Evolutionary conservation across 73 alveolate species (phyloP).

Genomic region (Uronychia setigera): DNA sequence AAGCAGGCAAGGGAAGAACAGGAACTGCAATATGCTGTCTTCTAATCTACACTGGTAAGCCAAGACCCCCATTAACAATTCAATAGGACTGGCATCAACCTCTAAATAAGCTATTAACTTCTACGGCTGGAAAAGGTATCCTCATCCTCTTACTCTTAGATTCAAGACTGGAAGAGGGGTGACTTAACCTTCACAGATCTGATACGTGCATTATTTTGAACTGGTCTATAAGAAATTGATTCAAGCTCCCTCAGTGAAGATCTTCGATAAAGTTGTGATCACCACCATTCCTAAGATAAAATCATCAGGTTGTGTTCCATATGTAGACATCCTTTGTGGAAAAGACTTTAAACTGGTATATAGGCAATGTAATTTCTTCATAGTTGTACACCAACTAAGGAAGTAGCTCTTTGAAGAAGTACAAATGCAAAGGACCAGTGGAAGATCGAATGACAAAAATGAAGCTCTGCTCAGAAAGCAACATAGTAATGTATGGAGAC

Average conservation of each 20-base stretch:
- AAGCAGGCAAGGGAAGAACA: conserved; percentile 96
- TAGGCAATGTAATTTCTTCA: background rate
- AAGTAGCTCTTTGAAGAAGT: conserved; percentile 18
- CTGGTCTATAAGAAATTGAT: conserved; percentile 26
- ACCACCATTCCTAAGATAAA: conserved; percentile 52
- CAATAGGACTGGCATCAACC: background rate
- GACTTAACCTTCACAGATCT: conserved; percentile 67
- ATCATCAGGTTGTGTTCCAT: conserved; percentile 63
- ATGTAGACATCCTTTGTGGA: conserved; percentile 61
- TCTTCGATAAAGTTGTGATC: conserved; percentile 20
- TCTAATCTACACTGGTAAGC: conserved; percentile 27
- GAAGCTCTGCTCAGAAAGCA: conserved; percentile 24
- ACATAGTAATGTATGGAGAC: conserved; percentile 25
- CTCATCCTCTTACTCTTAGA: background rate
- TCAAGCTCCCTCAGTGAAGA: conserved; percentile 41
- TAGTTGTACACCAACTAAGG: conserved; percentile 20
- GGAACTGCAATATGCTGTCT: conserved; percentile 94
- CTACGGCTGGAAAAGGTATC: conserved; percentile 3
- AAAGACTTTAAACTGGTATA: conserved; percentile 38
- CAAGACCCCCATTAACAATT: background rate
- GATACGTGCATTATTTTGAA: conserved; percentile 72
- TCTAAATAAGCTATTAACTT: background rate
- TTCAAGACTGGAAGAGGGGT: conserved; percentile 72
- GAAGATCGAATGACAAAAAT: conserved; percentile 18
- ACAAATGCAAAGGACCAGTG: conserved; percentile 22